Evolutionary conservation across 192 early-diverging fungal species (phyloP).

Genomic region (Podila epigama): DNA sequence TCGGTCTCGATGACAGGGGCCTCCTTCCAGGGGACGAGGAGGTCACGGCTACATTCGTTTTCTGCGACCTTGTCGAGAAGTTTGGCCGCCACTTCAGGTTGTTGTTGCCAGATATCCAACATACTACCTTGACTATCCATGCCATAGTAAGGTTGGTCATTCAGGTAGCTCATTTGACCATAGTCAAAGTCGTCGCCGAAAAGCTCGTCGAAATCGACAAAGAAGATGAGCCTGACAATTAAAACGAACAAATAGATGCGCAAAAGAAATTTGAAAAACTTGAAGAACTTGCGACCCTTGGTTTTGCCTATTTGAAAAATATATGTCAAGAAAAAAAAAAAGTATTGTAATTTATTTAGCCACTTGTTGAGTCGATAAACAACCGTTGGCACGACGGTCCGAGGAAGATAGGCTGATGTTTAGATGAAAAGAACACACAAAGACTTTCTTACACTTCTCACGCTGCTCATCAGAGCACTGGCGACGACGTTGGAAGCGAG

Average conservation of each 20-base stretch:
- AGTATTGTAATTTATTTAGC: background rate
- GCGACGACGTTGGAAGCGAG: background rate
- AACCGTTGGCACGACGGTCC: no score
- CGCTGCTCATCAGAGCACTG: background rate
- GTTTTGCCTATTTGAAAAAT: slow-evolving; percentile 8
- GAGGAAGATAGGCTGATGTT: no score
- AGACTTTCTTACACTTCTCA: background rate
- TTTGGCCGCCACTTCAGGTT: background rate
- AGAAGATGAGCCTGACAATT: slow-evolving; percentile 15
- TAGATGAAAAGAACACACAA: background rate
- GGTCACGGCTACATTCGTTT: background rate
- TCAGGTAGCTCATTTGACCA: background rate
- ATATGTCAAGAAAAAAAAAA: background rate
- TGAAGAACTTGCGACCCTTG: slow-evolving; percentile 21
- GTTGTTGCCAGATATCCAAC: background rate
- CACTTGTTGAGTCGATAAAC: no score
- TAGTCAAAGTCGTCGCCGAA: background rate
- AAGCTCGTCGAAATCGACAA: background rate
- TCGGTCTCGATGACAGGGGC: slow-evolving; percentile 4
- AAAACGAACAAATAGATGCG: background rate
- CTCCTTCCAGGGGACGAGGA: slow-evolving; percentile 30
- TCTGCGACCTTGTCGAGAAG: background rate
- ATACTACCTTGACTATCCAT: background rate
- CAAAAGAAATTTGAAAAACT: slow-evolving; percentile 1
- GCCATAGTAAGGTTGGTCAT: background rate